Conservation (phyloP, 129 eudicot genomes). For the Artemisia annua region DNA sequence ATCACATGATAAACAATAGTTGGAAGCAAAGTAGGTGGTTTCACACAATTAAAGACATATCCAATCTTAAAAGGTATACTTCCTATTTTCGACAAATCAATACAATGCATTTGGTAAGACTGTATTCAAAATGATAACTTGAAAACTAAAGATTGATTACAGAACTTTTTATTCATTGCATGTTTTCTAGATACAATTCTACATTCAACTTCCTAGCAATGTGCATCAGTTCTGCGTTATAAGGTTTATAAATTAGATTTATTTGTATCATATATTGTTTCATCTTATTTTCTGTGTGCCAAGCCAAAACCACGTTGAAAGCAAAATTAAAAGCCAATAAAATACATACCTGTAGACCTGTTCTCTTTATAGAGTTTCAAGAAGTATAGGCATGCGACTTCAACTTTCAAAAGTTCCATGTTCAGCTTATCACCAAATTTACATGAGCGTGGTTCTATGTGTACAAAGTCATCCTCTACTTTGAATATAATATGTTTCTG, state of each 20-base stretch:
- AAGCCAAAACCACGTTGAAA: constrained; percentile 9
- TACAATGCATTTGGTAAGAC: neutral
- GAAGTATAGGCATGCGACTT: constrained; percentile 79
- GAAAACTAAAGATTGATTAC: neutral
- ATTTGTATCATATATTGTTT: neutral
- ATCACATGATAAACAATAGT: no score
- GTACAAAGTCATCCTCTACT: constrained; percentile 63
- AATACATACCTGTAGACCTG: constrained; percentile 72
- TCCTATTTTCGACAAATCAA: neutral
- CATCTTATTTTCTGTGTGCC: neutral
- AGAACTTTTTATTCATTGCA: neutral
- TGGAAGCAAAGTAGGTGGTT: no score
- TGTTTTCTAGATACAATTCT: constrained; percentile 7
- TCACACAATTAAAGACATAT: no score
- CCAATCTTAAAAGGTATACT: neutral
- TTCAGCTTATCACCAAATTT: constrained; percentile 45
- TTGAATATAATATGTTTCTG: constrained; percentile 67
- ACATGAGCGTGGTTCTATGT: constrained; percentile 44
- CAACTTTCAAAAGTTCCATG: constrained; percentile 58
- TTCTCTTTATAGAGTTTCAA: constrained; percentile 59
- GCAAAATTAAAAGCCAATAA: neutral
- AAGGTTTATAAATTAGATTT: neutral
- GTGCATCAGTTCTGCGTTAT: neutral
- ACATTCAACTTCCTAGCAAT: constrained; percentile 4
- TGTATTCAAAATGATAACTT: neutral